Percentiles rank a stretch among this genome's conserved stretches.
These are phyloP conservation scores for Volvariella surrecta DNA, from an alignment of 1,284 basidiomycete genomes.

Conservation along the genomic window DNA sequence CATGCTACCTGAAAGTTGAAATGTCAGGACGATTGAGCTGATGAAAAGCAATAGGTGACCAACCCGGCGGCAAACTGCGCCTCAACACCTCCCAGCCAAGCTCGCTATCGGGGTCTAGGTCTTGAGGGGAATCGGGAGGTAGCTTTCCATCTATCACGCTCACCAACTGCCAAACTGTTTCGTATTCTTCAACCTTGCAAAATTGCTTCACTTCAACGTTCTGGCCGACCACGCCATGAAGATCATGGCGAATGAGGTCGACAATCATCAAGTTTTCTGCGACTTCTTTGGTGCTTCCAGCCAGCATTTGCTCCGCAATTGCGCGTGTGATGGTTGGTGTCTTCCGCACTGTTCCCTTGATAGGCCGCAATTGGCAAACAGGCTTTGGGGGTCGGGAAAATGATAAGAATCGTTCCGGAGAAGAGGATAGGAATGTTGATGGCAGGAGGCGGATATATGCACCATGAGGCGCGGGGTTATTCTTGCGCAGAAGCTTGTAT, in stretches of 20 bases:
- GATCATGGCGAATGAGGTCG: slow-evolving; percentile 90
- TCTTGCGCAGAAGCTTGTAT: slow-evolving; percentile 61
- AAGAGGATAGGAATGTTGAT: slow-evolving; percentile 68
- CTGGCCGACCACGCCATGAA: slow-evolving; percentile 71
- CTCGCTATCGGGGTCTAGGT: slow-evolving; percentile 30
- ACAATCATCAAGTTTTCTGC: slow-evolving; percentile 99
- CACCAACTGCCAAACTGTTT: slow-evolving; percentile 94
- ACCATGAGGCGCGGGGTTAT: slow-evolving; percentile 90
- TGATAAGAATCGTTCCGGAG: slow-evolving; percentile 92
- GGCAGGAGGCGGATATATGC: slow-evolving; percentile 71
- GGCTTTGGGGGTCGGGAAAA: slow-evolving; percentile 58
- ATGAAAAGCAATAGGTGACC: slow-evolving; percentile 16
- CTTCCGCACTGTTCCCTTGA: slow-evolving; percentile 87
- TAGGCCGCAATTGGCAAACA: slow-evolving; percentile 83
- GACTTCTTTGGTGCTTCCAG: slow-evolving; percentile 82
- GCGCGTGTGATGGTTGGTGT: slow-evolving; percentile 51
- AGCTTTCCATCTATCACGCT: slow-evolving; percentile 80
- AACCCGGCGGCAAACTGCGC: slow-evolving; percentile 83
- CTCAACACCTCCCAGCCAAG: slow-evolving; percentile 75
- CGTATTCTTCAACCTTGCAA: slow-evolving; percentile 87
- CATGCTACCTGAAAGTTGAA: slow-evolving; percentile 75
- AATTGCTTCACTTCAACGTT: slow-evolving; percentile 81
- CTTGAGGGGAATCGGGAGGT: slow-evolving; percentile 17
- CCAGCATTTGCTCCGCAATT: slow-evolving; percentile 56
- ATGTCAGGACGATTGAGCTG: neutral